Evolutionary conservation across 169 alveolate species (phyloP).

Genomic region (Plasmodium gaboni): DNA sequence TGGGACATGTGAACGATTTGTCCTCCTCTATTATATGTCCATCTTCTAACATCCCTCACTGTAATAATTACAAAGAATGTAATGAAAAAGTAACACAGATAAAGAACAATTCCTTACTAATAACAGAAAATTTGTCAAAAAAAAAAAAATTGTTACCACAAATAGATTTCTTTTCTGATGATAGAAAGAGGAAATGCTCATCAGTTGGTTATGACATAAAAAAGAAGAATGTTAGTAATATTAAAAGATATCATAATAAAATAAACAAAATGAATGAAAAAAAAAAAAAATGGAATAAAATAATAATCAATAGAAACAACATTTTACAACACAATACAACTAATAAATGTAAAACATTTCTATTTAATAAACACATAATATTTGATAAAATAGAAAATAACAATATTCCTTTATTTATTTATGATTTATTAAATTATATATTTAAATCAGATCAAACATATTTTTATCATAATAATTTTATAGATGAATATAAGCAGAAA

Average conservation of each 20-base stretch:
- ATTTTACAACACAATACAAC: constrained; percentile 70
- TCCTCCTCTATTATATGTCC: no score
- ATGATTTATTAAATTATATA: constrained; percentile 57
- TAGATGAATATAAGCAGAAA: constrained; percentile 60
- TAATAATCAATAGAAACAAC: constrained; percentile 71
- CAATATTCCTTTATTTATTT: constrained; percentile 22
- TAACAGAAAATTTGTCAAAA: neutral
- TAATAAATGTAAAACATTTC: constrained; percentile 55
- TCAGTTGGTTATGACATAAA: neutral
- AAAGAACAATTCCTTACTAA: neutral
- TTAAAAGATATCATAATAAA: neutral
- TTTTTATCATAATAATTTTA: constrained; percentile 66
- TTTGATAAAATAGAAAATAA: constrained; percentile 61
- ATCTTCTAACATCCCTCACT: no score
- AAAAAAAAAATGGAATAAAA: constrained; percentile 63
- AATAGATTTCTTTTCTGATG: neutral
- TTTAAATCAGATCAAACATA: constrained; percentile 48
- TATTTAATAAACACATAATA: constrained; percentile 44
- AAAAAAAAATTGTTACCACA: neutral
- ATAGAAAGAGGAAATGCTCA: neutral
- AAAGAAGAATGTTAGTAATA: neutral
- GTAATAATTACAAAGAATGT: no score
- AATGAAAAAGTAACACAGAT: no score
- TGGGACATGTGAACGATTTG: no score
- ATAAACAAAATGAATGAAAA: constrained; percentile 1